phyloP scores from a whole-genome alignment of 768 basidiomycete species.

The Sarcodon aspratus region DNA sequence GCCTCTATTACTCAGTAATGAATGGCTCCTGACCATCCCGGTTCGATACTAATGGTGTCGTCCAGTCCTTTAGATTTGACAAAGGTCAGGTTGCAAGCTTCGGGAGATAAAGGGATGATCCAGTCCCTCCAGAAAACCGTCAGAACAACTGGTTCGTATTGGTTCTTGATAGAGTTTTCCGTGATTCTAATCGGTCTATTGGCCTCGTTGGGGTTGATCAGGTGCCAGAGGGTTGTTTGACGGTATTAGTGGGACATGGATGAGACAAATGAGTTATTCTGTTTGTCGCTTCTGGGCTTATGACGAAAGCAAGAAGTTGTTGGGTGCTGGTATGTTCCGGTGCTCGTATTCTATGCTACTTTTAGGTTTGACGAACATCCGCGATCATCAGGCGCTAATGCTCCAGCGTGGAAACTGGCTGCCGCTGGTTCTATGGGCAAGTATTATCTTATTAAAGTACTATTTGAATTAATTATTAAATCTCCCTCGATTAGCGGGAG shows the following conservation, averaged over 20 bases:
- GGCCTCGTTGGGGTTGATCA: conserved; percentile 7
- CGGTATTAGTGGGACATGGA: conserved; percentile 80
- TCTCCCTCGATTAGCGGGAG: conserved; percentile 43
- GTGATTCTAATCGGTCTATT: not conserved
- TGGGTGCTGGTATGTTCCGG: conserved; percentile 44
- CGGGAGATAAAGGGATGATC: conserved; percentile 88
- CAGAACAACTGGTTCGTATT: conserved; percentile 50
- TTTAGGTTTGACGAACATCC: not conserved
- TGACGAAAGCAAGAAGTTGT: conserved; percentile 78
- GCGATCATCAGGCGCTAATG: conserved; percentile 34
- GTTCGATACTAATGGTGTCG: not conserved
- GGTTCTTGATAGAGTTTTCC: not conserved
- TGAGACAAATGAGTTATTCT: conserved; percentile 90
- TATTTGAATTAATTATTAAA: no score
- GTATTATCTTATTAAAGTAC: conserved; percentile 14
- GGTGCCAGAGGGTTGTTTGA: conserved; percentile 69
- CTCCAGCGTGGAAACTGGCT: conserved; percentile 75
- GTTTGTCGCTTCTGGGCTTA: conserved; percentile 91
- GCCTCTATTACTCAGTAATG: conserved; percentile 77
- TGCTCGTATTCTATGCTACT: not conserved
- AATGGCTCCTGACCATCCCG: not conserved
- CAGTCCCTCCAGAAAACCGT: conserved; percentile 75
- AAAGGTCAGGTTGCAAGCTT: conserved; percentile 85
- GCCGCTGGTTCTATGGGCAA: conserved; percentile 78
- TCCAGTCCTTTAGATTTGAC: conserved; percentile 78